Base-by-base conservation (phyloP, 2,329 filamentous ascomycete species). In the Pseudogymnoascus sp. region DNA sequence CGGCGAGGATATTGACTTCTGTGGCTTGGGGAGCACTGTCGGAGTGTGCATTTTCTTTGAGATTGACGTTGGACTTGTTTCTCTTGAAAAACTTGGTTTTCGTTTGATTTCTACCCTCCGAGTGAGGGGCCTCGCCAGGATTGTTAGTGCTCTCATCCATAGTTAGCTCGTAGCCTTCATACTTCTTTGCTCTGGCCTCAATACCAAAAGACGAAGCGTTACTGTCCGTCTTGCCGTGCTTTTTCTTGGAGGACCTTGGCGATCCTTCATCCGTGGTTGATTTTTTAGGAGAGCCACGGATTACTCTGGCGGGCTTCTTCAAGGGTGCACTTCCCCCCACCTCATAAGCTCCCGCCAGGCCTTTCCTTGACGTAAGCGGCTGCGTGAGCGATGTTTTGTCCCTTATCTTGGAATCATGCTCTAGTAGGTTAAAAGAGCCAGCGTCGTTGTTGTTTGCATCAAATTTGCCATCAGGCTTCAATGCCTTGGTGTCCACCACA, bases 41-140 rank as follows among this genome's bases (percentile, higher is more conserved):
- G 3, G 28, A 35, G 47, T 57, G 36, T 18, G 37, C 33, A 14
- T 60, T 60, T 15, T 60, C 58, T 33, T 60, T 60, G 20, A 47
- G 58, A 11, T 60, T 30, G 9, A 57, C 20, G 18, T 8, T 53
- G 25, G 38, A 39, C 22, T 15, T 47, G 20, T n/a, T 60, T 35
- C 43, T 57, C 20, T 41, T 50, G 9, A 15, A 20, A 39, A 47
- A 18, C 8, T 57, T 60, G 28, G n/a, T 5, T 20, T 60, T 60
- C 43, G 9, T 6, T 6, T 60, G 35, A 30, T 39, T 22, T 33
- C 30, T 28, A 57, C 14, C 18, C 14, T 60, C 38, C 6, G 43
- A 6, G n/a, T 15, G 58, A n/a, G 28, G 20, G 39, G 9, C 22
- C 4, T 60, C 38, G n/a, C 28, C 38, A 14, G 15, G 9, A 15